Evolutionary conservation across 768 basidiomycete species (phyloP).

Genomic region (Panaeolus cyanescens): DNA sequence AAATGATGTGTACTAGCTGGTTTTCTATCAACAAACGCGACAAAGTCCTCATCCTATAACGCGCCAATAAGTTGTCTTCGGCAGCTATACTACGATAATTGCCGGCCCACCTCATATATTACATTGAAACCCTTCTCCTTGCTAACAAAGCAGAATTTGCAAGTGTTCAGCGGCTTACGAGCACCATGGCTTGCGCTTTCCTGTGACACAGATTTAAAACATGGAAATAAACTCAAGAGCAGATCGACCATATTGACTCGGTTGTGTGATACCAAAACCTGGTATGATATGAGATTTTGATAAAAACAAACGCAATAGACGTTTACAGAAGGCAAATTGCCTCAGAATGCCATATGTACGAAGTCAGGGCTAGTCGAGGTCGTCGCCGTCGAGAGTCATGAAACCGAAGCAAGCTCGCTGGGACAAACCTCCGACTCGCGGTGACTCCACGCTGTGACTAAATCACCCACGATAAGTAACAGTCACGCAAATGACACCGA

Average conservation of each 20-base stretch:
- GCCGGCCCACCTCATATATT: constrained; percentile 45
- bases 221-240: constrained; percentile 5
- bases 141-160: constrained; percentile 48
- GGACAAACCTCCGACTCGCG: too few species aligned
- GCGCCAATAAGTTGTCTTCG: neutral
- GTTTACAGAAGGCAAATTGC: neutral
- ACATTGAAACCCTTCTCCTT: constrained; percentile 45
- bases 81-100: neutral
- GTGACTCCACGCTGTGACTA: neutral
- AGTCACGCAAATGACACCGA: neutral
- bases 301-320: neutral
- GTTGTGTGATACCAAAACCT: neutral
- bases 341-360: neutral
- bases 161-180: constrained; percentile 16
- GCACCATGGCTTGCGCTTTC: neutral
- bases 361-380: neutral
- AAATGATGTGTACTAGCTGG: constrained; percentile 53
- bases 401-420: too few species aligned
- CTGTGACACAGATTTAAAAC: constrained; percentile 9
- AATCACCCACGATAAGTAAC: too few species aligned
- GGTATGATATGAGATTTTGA: neutral
- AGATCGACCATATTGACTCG: constrained; percentile 3
- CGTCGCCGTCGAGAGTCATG: neutral
- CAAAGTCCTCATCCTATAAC: constrained; percentile 44
- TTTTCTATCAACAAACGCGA: constrained; percentile 53